Base-by-base conservation (phyloP, 352 stramenopile genomes). In the Pythium apleroticum region DNA sequence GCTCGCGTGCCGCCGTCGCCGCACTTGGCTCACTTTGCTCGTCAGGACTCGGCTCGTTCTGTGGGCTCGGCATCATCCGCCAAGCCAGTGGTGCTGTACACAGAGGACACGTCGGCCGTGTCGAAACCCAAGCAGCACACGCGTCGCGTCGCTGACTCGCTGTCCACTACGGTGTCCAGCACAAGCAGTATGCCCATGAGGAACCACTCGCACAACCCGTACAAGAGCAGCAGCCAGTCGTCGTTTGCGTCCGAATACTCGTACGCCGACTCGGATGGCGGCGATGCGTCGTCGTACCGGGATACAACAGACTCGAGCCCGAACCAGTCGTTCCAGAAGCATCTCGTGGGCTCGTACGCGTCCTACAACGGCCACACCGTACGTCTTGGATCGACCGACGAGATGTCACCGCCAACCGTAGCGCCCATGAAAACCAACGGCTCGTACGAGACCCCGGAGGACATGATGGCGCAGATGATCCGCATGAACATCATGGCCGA, bases 401-500 rank as follows among this genome's bases (percentile, higher is more conserved):
- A 69, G 48, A 25, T 60, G 25, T 31, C 63, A 5, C 19, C 56
- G 20, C 49, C 33, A 8, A 57, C 55, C 22, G 17, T 41, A 10
- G n/a, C 30, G 14, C 22, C 22, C 25, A 22, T 52, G 5, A 58
- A 24, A 10, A 35, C 19, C 8, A 25, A 27, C 9, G 35, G 46
- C 33, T n/a, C 35, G 28, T 71, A 74, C 50, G 56, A 73, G 24
- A 76, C 68, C n/a, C 67, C 69, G 2, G 79, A 90, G 28, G 78
- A 74, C 54, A 74, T 89, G 63, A 89, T 90, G 76, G 59, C 72
- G 33, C 81, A 86, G 57, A 89, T 90, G 69, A 80, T 89, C 66
- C 75, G 84, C 63, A 88, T 90, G 79, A 90, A 89, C 67, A 76
- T 90, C 65, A 86, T 85, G 46, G 81, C 81, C 35, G 81, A 90